Conservation (phyloP, 176 grass and related monocot species). For the Alloteropsis semialata region DNA sequence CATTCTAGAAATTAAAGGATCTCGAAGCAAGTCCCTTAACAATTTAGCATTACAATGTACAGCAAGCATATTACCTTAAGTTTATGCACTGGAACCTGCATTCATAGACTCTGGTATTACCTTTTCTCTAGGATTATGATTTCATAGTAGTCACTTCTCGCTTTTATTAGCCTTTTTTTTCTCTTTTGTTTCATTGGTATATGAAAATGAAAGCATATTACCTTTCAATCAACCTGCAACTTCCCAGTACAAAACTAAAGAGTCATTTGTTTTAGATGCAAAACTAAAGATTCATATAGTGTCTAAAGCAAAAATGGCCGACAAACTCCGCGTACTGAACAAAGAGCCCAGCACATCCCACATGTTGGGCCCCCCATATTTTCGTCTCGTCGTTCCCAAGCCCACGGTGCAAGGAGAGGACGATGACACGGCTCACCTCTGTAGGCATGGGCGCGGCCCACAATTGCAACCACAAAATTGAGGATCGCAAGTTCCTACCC, state of each 20-base stretch:
- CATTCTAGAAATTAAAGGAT: not conserved
- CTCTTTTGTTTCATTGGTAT: not conserved
- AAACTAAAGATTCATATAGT: too few relatives aligned
- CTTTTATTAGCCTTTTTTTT: not conserved
- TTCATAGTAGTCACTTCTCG: not conserved
- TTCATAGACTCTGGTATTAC: not conserved
- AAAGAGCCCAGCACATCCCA: not conserved
- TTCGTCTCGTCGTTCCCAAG: slow-evolving; percentile 5
- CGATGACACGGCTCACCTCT: not conserved
- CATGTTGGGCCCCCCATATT: not conserved
- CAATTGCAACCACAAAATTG: not conserved
- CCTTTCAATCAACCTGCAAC: not conserved
- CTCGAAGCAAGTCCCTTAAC: not conserved
- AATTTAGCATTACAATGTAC: not conserved
- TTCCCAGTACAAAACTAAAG: not conserved
- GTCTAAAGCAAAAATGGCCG: not conserved
- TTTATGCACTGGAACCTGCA: not conserved
- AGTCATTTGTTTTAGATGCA: too few relatives aligned
- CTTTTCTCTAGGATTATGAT: not conserved
- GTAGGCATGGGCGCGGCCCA: not conserved
- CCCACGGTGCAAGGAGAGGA: not conserved
- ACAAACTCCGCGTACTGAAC: not conserved
- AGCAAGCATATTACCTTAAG: not conserved
- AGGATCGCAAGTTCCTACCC: not conserved
- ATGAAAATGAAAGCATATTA: not conserved